Evolutionary conservation across 768 basidiomycete genomes (phyloP).

Genomic region (Lactarius sanguifluus): DNA sequence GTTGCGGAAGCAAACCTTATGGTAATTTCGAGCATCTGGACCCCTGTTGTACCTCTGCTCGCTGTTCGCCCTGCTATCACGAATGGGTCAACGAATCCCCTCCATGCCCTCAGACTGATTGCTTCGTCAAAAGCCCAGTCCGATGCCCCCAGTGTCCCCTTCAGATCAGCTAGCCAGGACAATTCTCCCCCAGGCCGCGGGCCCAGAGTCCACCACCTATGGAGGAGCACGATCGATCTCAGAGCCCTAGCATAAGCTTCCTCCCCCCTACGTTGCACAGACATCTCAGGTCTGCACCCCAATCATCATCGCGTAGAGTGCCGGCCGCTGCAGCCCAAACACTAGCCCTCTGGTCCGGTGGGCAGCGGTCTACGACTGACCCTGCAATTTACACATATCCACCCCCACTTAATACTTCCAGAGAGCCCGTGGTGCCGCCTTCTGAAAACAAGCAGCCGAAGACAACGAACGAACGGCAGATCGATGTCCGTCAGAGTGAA

Average conservation of each 20-base stretch:
- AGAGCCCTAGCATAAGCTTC: slow-evolving; percentile 42
- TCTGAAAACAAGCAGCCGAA: slow-evolving; percentile 9
- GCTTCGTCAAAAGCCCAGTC: slow-evolving; percentile 21
- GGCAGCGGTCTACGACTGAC: slow-evolving; percentile 30
- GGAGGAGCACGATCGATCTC: slow-evolving; percentile 23
- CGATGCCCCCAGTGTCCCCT: background rate
- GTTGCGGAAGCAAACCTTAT: slow-evolving; percentile 41
- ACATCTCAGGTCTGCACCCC: slow-evolving; percentile 39
- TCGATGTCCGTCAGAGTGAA: slow-evolving; percentile 9
- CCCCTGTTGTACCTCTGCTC: slow-evolving; percentile 26
- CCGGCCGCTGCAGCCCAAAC: slow-evolving; percentile 5
- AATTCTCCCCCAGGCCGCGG: background rate
- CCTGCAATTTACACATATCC: slow-evolving; percentile 33
- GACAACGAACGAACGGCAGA: slow-evolving; percentile 14
- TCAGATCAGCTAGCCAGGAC: slow-evolving; percentile 10
- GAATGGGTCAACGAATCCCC: slow-evolving; percentile 22
- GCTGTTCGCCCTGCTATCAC: slow-evolving; percentile 12
- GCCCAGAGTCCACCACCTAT: slow-evolving; percentile 20
- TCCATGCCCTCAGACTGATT: slow-evolving; percentile 25
- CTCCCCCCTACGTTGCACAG: slow-evolving; percentile 52
- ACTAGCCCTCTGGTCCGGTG: slow-evolving; percentile 13
- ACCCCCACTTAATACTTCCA: slow-evolving; percentile 24
- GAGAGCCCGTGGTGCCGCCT: slow-evolving; percentile 1
- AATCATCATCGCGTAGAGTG: slow-evolving; percentile 18
- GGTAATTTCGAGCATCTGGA: slow-evolving; percentile 24